Base-by-base conservation (phyloP, 345 rosid genomes). In the Alliaria petiolata region DNA sequence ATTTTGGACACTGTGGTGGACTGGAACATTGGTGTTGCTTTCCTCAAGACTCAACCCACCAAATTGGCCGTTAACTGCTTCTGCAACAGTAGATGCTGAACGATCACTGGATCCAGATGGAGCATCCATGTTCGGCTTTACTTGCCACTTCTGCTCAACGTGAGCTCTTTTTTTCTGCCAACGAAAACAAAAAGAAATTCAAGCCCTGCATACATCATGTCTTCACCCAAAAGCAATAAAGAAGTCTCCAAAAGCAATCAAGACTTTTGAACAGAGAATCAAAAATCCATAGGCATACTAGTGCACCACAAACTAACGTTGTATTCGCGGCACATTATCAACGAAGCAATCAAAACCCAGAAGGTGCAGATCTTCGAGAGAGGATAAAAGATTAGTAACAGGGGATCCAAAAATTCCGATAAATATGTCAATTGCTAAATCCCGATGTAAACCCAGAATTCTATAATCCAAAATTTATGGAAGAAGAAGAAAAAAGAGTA, bases 31-130 rank as follows among this genome's bases (percentile, higher is more conserved):
- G 63, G 59, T 34, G 57, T 25, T 67, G 25, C 19, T 79, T 61
- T 83, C 90, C 40, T 69, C 79, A 44, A 93, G 61, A 75, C 63
- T 81, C 78, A 93, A 72, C 28, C 71, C 83, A 11, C 82, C 84
- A 43, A 92, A 28, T 60, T 75, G 80, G 61, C 59, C 12, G 13
- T 75, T 73, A 15, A 84, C 74, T 4, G 77, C 80, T 45, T 85
- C 88, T 36, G 67, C 68, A 52, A 35, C 53, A 2, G 66, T n/a
- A n/a, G 82, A 31, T n/a, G 12, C 59, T 5, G 72, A 53, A 43
- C 53, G 67, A 56, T 69, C 73, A 17, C 30, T 36, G 4, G 78
- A 75, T 52, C 71, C 49, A 51, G 83, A 79, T 43, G 82, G 12
- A 9, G 8, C 40, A 14, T 79, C 54, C 14, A 62, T 40, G 13